Base-by-base conservation (phyloP, 805 yeast species). In the Wickerhamomyces hampshirensis region DNA sequence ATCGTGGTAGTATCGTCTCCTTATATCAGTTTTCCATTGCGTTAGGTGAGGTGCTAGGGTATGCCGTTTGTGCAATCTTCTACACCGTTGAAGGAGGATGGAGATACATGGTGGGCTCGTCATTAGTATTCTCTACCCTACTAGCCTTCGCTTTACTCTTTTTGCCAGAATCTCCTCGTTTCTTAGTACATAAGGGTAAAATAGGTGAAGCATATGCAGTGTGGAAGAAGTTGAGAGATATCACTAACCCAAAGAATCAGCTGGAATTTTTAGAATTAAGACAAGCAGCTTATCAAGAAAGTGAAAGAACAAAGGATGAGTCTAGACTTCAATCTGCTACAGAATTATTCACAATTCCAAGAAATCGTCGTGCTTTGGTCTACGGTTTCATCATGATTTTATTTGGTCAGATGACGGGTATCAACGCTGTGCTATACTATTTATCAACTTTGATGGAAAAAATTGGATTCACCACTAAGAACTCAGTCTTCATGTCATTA, bases 361-460 rank as follows among this genome's bases (percentile, higher is more conserved):
- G 85, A 56, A 73, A 71, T 53, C 69, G 84, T 46, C 71, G 84
- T 50, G 80, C 84, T 9, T 62, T 78, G 30, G 56, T 74, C 15
- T 77, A 76, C 53, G 69, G 83, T 8, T 63, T 64, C 35, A 66
- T 73, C 46, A 76, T 77, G 82, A 67, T 76, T 38, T 58, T 70
- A 46, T 62, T 76, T 38, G 81, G 81, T 34, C 85, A 78, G 55
- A 68, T 78, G 60, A 77, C 84, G 5, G 84, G 84, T 64, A 72
- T 78, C 47, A 78, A 78, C 49, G 84, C 79, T 28, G 71, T 78
- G 40, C 67, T 77, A 73, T 78, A 77, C 62, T 74, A 78, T 57
- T 68, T 77, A 74, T 69, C 81, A 31, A 72, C 71, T 4, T 59
- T 78, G 51, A 71, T 78, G 76, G 53, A 48, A 3, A 60, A 64